These are phyloP conservation scores for Escallonia herrerae DNA, from an alignment of 129 eudicot species.

Conservation along the genomic window DNA sequence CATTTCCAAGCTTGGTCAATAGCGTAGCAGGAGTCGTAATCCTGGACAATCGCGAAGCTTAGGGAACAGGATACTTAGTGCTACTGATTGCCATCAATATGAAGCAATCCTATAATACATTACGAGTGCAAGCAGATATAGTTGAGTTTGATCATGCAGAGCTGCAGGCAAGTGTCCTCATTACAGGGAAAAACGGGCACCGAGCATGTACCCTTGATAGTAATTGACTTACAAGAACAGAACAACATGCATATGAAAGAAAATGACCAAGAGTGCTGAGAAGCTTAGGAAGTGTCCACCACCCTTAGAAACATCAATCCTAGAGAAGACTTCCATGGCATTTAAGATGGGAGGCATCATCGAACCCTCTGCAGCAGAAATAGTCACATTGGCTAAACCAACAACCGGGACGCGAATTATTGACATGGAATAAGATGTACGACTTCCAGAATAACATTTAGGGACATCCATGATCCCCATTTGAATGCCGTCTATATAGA, in stretches of 20 bases:
- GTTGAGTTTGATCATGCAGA: too few relatives aligned
- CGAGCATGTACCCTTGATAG: too few relatives aligned
- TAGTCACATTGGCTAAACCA: conserved; percentile 3
- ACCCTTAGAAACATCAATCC: background rate
- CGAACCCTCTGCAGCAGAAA: conserved; percentile 1
- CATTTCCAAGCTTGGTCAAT: too few relatives aligned
- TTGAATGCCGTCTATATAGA: background rate
- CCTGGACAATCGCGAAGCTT: too few relatives aligned
- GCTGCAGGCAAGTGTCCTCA: too few relatives aligned
- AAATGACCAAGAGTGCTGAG: background rate
- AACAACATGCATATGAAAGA: background rate
- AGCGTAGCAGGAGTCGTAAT: too few relatives aligned
- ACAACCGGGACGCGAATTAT: background rate
- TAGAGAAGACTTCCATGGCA: conserved; percentile 4
- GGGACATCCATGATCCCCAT: background rate
- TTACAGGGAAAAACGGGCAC: too few relatives aligned
- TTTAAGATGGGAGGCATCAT: background rate
- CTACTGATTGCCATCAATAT: too few relatives aligned
- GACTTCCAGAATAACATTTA: background rate
- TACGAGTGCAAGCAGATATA: too few relatives aligned
- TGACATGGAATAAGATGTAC: background rate
- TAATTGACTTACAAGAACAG: background rate
- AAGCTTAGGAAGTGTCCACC: background rate
- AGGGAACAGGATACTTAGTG: too few relatives aligned
- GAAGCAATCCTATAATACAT: too few relatives aligned